Evolutionary conservation across 371 early-diverging fungal genomes (phyloP).

Genomic region (Apophysomyces variabilis): DNA sequence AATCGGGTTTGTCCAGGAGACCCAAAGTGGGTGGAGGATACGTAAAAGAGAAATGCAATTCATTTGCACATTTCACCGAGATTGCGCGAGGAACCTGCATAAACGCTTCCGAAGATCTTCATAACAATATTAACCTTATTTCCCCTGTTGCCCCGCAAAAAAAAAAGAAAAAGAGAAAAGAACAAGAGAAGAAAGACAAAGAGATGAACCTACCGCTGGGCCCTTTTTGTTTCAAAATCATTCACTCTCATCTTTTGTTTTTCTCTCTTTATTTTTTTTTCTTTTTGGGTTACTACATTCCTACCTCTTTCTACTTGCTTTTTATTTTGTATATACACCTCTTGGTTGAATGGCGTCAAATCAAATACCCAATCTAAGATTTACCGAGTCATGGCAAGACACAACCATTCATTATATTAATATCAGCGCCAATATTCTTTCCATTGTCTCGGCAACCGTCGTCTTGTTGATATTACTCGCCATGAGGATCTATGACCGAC

Average conservation of each 20-base stretch:
- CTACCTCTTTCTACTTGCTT: neutral
- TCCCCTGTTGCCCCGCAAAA: neutral
- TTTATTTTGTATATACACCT: neutral
- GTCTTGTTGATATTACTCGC: slow-evolving; percentile 23
- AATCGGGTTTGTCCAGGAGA: neutral
- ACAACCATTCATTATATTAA: slow-evolving; percentile 18
- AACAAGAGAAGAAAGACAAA: too few relatives aligned
- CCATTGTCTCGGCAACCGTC: slow-evolving; percentile 20
- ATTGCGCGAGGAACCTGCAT: slow-evolving; percentile 1
- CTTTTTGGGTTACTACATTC: neutral
- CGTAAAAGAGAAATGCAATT: neutral
- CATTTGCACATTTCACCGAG: slow-evolving; percentile 4
- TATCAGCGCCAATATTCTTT: slow-evolving; percentile 19
- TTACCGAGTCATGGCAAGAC: slow-evolving; percentile 16
- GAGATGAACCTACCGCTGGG: neutral
- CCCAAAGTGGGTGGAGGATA: neutral
- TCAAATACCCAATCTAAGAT: slow-evolving; percentile 18
- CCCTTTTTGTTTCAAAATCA: slow-evolving; percentile 2
- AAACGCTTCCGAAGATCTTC: slow-evolving; percentile 4
- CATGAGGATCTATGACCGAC: slow-evolving; percentile 26
- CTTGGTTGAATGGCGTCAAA: slow-evolving; percentile 5
- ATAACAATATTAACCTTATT: neutral
- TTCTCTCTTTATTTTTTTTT: neutral
- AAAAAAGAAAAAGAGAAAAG: too few relatives aligned
- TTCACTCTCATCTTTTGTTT: neutral